Base-by-base conservation (phyloP, 2,329 filamentous ascomycete species). In the Drechmeria coniospora region DNA sequence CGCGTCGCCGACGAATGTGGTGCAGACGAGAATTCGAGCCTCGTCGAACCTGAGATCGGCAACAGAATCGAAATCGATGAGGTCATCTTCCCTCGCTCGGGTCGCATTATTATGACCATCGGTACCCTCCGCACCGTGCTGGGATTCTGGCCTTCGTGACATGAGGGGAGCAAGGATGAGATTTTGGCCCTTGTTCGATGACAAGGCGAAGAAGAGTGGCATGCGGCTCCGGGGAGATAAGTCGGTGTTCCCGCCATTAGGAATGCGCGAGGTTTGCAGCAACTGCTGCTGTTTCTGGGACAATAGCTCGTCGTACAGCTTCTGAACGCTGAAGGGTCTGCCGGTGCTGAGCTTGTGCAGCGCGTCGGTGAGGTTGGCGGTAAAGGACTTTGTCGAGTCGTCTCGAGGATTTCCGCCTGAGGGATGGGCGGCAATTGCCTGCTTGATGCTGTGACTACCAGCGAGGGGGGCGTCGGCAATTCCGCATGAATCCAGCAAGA, bases 1-100 rank as follows among this genome's bases (percentile, higher is more conserved):
- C 3, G 70, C 67, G 38, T 76, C 71, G 16, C 71, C 71, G 16
- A 75, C 67, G 42, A 74, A 76, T 0, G 71, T 76, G 0, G 72
- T 77, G 44, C 72, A 76, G 2, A 75, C 71, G 8, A 77, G 51
- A n/a, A 74, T 65, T 36, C 72, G 60, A 7, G 63, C 57, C 39
- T 76, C 69, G 18, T 75, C 69, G 39, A 77, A 74, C 8, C 62
- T 64, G 13, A 76, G 50, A 36, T 71, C 66, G 5, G 61, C 53
- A 2, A 64, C 59, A 2, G 60, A 55, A 12, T 57, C 57, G 6
- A 60, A 56, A 19, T 61, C 56, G 34, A 67, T 61, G 21, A 56
- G 40, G 15, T 55, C 47, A 17, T 62, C 58, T 28, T 55, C 48
- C 18, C 41, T 41, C 24, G 40, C 34, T 24, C 34, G 34, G 3